Conservation (phyloP, 305 asterid species). For the Coffea humblotiana region DNA sequence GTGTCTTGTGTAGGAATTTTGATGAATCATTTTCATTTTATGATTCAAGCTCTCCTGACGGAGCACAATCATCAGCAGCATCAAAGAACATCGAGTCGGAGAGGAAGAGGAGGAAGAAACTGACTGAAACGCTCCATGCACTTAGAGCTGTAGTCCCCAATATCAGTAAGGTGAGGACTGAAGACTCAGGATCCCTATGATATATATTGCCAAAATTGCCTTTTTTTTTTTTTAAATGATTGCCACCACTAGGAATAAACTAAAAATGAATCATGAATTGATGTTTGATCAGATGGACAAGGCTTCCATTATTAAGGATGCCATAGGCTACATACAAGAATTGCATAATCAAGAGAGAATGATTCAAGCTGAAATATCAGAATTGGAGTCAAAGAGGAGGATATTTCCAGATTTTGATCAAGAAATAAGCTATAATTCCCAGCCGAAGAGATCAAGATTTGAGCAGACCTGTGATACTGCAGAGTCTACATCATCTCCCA, state of each 20-base stretch:
- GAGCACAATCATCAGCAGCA: slow-evolving; percentile 45
- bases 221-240: neutral
- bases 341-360: slow-evolving; percentile 59
- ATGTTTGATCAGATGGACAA: slow-evolving; percentile 62
- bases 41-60: slow-evolving; percentile 86
- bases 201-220: neutral
- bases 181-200: neutral
- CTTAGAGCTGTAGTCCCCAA: slow-evolving; percentile 85
- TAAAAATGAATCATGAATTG: neutral
- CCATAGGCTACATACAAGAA: slow-evolving; percentile 61
- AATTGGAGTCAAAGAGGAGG: slow-evolving; percentile 43
- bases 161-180: slow-evolving; percentile 58
- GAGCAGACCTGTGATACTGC: slow-evolving; percentile 35
- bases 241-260: neutral
- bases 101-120: slow-evolving; percentile 74
- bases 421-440: slow-evolving; percentile 38
- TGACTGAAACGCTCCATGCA: slow-evolving; percentile 70
- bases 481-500: slow-evolving; percentile 36
- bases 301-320: slow-evolving; percentile 85
- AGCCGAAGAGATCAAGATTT: slow-evolving; percentile 46
- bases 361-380: slow-evolving; percentile 51
- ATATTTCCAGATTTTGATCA: slow-evolving; percentile 35
- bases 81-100: slow-evolving; percentile 81
- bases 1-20: slow-evolving; percentile 37
- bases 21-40: slow-evolving; percentile 59